phyloP scores from a whole-genome alignment of 495 filamentous ascomycete species.

The Penicillium cosmopolitanum region DNA sequence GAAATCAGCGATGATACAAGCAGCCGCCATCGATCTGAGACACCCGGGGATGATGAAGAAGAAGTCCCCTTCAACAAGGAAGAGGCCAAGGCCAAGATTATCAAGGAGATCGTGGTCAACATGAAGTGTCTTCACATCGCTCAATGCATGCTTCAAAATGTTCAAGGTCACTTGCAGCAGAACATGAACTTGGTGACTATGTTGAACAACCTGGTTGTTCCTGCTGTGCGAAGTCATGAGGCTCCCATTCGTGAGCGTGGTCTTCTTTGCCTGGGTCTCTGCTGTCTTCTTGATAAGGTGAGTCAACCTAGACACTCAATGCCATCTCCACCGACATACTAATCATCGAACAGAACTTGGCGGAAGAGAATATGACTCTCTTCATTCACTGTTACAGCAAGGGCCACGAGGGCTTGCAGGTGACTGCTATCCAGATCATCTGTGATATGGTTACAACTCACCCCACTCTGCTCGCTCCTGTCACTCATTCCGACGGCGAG shows the following conservation, averaged over 20 bases:
- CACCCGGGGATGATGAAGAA: constrained; percentile 48
- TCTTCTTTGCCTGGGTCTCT: constrained; percentile 85
- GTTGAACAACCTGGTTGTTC: constrained; percentile 95
- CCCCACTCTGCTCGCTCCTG: constrained; percentile 67
- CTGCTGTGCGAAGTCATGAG: constrained; percentile 90
- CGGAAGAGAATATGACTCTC: constrained; percentile 88
- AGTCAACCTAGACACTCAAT: constrained; percentile 16
- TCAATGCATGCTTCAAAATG: constrained; percentile 94
- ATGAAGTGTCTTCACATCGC: constrained; percentile 98
- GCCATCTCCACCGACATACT: constrained; percentile 12
- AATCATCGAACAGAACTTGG: constrained; percentile 61
- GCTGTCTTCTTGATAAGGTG: constrained; percentile 85
- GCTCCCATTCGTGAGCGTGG: constrained; percentile 90
- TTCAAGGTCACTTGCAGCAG: constrained; percentile 78
- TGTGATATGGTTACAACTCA: constrained; percentile 90
- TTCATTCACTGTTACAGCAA: constrained; percentile 97
- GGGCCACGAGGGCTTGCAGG: constrained; percentile 86
- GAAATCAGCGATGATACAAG: constrained; percentile 70
- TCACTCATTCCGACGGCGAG: constrained; percentile 46
- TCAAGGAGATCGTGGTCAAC: constrained; percentile 92
- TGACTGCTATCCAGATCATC: constrained; percentile 88
- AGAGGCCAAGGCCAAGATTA: constrained; percentile 76
- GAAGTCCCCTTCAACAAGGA: constrained; percentile 63
- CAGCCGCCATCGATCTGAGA: constrained; percentile 45
- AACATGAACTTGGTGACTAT: constrained; percentile 89